Conservation (phyloP, 164 flowering plant genomes). For the Stephania yunnanensis region DNA sequence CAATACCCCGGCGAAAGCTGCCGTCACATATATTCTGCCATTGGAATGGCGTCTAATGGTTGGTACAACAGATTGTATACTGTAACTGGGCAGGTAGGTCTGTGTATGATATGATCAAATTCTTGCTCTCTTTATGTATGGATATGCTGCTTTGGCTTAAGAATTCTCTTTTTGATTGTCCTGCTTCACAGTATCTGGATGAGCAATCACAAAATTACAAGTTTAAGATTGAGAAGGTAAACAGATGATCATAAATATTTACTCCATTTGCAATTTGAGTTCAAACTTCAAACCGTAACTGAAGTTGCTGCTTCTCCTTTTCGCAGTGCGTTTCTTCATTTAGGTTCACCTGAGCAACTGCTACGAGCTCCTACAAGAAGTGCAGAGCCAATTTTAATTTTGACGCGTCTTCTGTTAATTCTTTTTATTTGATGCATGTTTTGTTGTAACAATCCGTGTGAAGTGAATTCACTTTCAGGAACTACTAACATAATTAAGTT, state of each 20-base stretch:
- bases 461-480: too few relatives aligned
- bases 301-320: neutral
- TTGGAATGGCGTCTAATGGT: constrained; percentile 80
- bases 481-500: too few relatives aligned
- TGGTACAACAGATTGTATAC: constrained; percentile 88
- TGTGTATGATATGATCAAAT: neutral
- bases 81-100: constrained; percentile 85
- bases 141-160: neutral
- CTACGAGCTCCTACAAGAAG: neutral
- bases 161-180: neutral
- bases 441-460: too few relatives aligned
- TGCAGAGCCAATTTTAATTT: neutral
- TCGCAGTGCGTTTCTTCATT: constrained; percentile 74
- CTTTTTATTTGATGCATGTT: too few relatives aligned
- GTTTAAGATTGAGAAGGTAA: constrained; percentile 61
- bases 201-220: constrained; percentile 61
- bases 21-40: constrained; percentile 59
- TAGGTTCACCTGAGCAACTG: constrained; percentile 39
- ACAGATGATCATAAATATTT: neutral
- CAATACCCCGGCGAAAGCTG: constrained; percentile 86
- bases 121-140: neutral
- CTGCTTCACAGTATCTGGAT: constrained; percentile 47
- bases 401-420: too few relatives aligned
- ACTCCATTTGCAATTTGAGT: neutral
- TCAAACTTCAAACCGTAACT: too few relatives aligned